These are phyloP conservation scores for Dendrobium nobile DNA, from an alignment of 106 monocot genomes.

Conservation along the genomic window DNA sequence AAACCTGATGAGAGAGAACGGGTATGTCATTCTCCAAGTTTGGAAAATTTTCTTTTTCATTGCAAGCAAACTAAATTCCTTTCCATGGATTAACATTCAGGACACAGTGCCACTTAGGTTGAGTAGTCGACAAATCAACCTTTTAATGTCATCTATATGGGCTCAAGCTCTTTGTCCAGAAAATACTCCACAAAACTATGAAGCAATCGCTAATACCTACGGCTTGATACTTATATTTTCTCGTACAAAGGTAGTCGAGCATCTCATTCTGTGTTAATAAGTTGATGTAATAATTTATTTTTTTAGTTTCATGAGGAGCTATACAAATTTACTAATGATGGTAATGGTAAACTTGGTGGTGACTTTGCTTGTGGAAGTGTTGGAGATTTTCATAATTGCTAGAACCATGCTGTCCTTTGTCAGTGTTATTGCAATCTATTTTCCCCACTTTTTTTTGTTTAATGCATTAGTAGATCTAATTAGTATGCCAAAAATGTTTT, in stretches of 20 bases:
- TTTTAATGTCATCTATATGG: slow-evolving; percentile 84
- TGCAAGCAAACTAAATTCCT: not conserved
- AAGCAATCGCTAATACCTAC: slow-evolving; percentile 91
- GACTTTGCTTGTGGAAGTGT: not conserved
- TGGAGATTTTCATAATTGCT: not conserved
- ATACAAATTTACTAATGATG: not conserved
- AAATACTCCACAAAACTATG: slow-evolving; percentile 82
- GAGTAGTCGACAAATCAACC: slow-evolving; percentile 58
- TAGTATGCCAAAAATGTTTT: not conserved
- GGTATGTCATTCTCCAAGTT: slow-evolving; percentile 18
- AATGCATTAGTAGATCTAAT: not conserved
- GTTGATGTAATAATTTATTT: not conserved
- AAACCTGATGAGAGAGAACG: slow-evolving; percentile 23
- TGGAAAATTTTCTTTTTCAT: not conserved
- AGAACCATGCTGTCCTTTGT: not conserved
- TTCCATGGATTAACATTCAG: slow-evolving; percentile 27
- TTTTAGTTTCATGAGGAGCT: not conserved
- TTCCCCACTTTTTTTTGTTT: not conserved
- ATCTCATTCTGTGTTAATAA: not conserved
- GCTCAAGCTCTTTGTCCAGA: slow-evolving; percentile 63
- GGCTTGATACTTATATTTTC: slow-evolving; percentile 71
- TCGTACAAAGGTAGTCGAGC: slow-evolving; percentile 53
- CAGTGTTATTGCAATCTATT: not conserved
- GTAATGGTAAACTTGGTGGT: not conserved
- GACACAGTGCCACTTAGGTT: slow-evolving; percentile 57